Evolutionary conservation across 1,284 basidiomycete species (phyloP).

Genomic region (Microbotryum saponariae): DNA sequence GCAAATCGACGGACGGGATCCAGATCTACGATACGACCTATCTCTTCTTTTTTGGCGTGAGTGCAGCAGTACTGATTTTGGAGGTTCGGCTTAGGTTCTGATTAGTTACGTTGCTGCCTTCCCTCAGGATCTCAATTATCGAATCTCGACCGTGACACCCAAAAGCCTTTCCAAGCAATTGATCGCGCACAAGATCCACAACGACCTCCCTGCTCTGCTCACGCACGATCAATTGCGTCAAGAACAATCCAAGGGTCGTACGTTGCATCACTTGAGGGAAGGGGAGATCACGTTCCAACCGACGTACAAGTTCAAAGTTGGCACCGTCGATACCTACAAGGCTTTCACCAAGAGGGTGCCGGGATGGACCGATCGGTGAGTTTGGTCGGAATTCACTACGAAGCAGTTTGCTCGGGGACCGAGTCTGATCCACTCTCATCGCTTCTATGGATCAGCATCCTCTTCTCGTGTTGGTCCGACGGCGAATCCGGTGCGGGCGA

Average conservation of each 20-base stretch:
- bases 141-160: constrained; percentile 52
- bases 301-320: constrained; percentile 78
- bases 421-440: too few relatives aligned
- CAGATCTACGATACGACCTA: constrained; percentile 75
- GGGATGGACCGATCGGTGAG: constrained; percentile 79
- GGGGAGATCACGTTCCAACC: constrained; percentile 76
- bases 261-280: constrained; percentile 67
- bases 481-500: constrained; percentile 25
- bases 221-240: constrained; percentile 67
- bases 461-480: constrained; percentile 75
- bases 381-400: too few relatives aligned
- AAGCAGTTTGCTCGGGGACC: too few relatives aligned
- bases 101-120: constrained; percentile 46
- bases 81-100: neutral
- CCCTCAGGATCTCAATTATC: constrained; percentile 73
- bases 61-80: constrained; percentile 14
- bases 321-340: constrained; percentile 66
- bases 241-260: constrained; percentile 47
- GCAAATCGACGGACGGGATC: constrained; percentile 41
- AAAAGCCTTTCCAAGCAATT: constrained; percentile 44
- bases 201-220: constrained; percentile 48
- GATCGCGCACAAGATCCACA: constrained; percentile 8
- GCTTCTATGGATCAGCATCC: constrained; percentile 43
- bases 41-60: constrained; percentile 35
- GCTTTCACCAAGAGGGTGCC: constrained; percentile 59